These are phyloP conservation scores for Macrophomina tecta DNA, from an alignment of 2,329 filamentous ascomycete species.

Conservation along the genomic window DNA sequence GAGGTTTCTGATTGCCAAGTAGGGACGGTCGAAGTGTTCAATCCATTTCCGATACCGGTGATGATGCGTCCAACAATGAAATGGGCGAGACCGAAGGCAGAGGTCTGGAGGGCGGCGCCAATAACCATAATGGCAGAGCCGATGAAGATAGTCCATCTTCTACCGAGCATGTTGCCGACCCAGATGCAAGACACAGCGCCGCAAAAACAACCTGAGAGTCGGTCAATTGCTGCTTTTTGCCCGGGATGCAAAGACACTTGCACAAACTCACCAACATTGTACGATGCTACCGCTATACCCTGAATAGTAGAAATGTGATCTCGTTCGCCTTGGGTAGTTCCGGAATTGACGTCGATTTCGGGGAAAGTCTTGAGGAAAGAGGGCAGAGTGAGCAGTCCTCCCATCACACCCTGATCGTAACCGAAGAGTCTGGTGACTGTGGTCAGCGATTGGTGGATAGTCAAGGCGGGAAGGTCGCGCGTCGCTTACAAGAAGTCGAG, in stretches of 20 bases:
- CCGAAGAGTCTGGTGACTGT: constrained; percentile 52
- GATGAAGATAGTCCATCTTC: constrained; percentile 64
- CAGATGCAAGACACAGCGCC: constrained; percentile 51
- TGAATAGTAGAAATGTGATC: constrained; percentile 50
- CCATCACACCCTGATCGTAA: constrained; percentile 75
- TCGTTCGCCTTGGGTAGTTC: constrained; percentile 39
- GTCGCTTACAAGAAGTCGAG: constrained; percentile 67
- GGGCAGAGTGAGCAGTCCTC: constrained; percentile 68
- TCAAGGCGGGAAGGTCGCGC: background rate
- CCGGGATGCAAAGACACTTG: constrained; percentile 32
- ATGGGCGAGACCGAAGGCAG: constrained; percentile 53
- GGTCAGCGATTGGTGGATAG: background rate
- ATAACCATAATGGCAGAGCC: constrained; percentile 64
- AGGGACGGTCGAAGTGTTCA: constrained; percentile 51
- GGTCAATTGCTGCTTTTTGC: constrained; percentile 40
- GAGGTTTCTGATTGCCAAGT: constrained; percentile 56
- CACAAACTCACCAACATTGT: constrained; percentile 29
- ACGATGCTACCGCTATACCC: constrained; percentile 38
- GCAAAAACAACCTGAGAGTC: constrained; percentile 47
- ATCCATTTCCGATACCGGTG: constrained; percentile 55
- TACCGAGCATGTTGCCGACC: constrained; percentile 65
- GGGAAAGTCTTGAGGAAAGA: constrained; percentile 60
- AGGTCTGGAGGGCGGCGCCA: constrained; percentile 64
- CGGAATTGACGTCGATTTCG: constrained; percentile 47
- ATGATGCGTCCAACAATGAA: constrained; percentile 58